Evolutionary conservation across 2,329 filamentous ascomycete genomes (phyloP).

Genomic region (Fusarium bactridioides): DNA sequence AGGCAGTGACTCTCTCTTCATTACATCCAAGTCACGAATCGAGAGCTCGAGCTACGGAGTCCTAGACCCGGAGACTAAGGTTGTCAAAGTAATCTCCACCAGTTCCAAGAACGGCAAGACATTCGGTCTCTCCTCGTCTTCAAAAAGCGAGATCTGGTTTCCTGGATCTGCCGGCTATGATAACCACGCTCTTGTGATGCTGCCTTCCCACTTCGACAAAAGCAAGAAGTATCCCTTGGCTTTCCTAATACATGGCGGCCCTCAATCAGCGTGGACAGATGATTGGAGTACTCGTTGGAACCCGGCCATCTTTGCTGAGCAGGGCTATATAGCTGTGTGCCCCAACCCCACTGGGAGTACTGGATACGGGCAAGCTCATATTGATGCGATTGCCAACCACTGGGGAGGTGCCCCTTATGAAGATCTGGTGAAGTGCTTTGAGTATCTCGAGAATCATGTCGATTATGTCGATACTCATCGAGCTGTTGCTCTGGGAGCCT

Average conservation of each 20-base stretch:
- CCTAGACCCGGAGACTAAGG: constrained; percentile 55
- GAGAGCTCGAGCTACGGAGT: constrained; percentile 77
- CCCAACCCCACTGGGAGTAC: constrained; percentile 87
- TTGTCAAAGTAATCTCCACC: constrained; percentile 63
- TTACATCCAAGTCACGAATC: constrained; percentile 73
- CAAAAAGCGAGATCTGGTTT: constrained; percentile 75
- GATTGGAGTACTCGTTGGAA: constrained; percentile 87
- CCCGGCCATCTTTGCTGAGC: constrained; percentile 83
- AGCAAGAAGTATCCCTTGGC: constrained; percentile 80
- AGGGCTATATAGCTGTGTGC: constrained; percentile 83
- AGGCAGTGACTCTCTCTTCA: constrained; percentile 60
- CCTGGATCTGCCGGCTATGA: constrained; percentile 68
- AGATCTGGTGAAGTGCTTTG: constrained; percentile 81
- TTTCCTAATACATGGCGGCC: constrained; percentile 84
- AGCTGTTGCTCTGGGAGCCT: constrained; percentile 78
- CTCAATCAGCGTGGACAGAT: constrained; percentile 79
- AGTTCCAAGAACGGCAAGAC: constrained; percentile 70
- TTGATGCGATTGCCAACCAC: constrained; percentile 77
- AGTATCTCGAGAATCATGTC: constrained; percentile 73
- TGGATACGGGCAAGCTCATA: constrained; percentile 80
- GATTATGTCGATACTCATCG: constrained; percentile 72
- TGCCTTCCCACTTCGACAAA: constrained; percentile 71
- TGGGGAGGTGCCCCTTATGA: constrained; percentile 89
- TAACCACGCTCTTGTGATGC: constrained; percentile 74
- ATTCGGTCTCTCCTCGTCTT: constrained; percentile 69